These are phyloP conservation scores for Pilasporangium apinafurcum DNA, from an alignment of 352 stramenopile species.

Conservation along the genomic window DNA sequence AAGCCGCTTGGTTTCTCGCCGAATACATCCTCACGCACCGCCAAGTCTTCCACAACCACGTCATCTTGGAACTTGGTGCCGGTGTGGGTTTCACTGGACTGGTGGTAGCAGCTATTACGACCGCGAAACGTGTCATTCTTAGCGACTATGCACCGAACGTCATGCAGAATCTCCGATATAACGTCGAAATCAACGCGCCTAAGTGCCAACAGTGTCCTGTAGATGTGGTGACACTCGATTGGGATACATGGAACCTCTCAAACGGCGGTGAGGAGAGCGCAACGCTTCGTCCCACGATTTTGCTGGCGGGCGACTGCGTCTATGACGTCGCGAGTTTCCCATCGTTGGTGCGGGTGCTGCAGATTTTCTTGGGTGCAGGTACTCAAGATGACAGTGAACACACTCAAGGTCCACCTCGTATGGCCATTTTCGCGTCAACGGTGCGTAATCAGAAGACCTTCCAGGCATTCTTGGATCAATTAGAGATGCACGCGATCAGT, in stretches of 20 bases:
- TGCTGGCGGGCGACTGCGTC: slow-evolving; percentile 71
- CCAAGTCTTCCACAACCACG: slow-evolving; percentile 36
- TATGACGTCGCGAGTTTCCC: slow-evolving; percentile 70
- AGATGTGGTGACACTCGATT: slow-evolving; percentile 56
- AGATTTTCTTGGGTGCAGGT: slow-evolving; percentile 34
- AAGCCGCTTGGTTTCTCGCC: slow-evolving; percentile 69
- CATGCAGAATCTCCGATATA: slow-evolving; percentile 82
- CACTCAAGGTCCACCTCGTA: no score
- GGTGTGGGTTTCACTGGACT: slow-evolving; percentile 71
- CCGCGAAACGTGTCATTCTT: slow-evolving; percentile 34
- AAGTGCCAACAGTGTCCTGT: slow-evolving; percentile 43
- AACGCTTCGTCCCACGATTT: slow-evolving; percentile 27
- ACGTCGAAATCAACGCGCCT: slow-evolving; percentile 60
- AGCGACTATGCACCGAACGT: slow-evolving; percentile 78
- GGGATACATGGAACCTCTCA: slow-evolving; percentile 53
- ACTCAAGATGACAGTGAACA: neutral
- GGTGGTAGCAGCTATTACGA: slow-evolving; percentile 34
- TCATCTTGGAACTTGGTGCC: slow-evolving; percentile 64
- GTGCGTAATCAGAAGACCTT: slow-evolving; percentile 77
- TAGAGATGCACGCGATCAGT: slow-evolving; percentile 39
- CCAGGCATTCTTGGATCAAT: slow-evolving; percentile 59
- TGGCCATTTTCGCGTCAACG: slow-evolving; percentile 71
- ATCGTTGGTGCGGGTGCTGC: slow-evolving; percentile 43
- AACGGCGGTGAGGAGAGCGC: slow-evolving; percentile 15
- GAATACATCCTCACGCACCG: slow-evolving; percentile 60